phyloP scores from a whole-genome alignment of 495 filamentous ascomycete species.

The Penicillium silybi region DNA sequence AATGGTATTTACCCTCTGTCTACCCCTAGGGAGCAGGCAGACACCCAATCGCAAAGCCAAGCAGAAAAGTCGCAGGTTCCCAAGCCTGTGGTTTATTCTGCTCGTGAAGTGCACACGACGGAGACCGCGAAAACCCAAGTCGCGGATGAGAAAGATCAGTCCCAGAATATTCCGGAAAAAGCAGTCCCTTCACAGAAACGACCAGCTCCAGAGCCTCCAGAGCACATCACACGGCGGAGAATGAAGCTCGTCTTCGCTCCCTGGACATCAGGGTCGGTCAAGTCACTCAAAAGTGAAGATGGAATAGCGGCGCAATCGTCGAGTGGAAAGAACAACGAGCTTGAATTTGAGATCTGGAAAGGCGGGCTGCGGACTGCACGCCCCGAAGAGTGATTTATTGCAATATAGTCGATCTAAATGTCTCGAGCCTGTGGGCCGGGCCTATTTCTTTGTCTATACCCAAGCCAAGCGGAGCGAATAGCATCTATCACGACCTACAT shows the following conservation, averaged over 20 bases:
- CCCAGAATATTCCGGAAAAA: background rate
- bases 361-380: slow-evolving; percentile 37
- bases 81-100: slow-evolving; percentile 1
- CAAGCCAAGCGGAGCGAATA: background rate
- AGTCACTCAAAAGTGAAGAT: background rate
- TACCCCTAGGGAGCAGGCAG: slow-evolving; percentile 9
- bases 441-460: background rate
- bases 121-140: background rate
- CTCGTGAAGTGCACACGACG: slow-evolving; percentile 1
- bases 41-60: background rate
- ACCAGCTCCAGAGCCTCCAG: background rate
- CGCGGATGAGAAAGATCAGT: background rate
- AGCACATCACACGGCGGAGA: slow-evolving; percentile 45
- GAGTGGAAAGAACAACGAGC: slow-evolving; percentile 20
- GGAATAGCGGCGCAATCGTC: background rate
- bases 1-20: background rate
- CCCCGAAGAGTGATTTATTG: slow-evolving; percentile 4
- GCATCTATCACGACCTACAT: background rate
- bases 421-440: background rate
- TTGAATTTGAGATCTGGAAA: slow-evolving; percentile 51
- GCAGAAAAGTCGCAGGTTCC: background rate
- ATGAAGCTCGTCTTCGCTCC: slow-evolving; percentile 80
- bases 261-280: slow-evolving; percentile 46
- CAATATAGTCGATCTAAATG: background rate
- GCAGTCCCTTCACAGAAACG: background rate